Percentiles rank a stretch among this genome's conserved stretches.
Conservation (phyloP, 208 protist species). For the Leishmania mexicana region DNA sequence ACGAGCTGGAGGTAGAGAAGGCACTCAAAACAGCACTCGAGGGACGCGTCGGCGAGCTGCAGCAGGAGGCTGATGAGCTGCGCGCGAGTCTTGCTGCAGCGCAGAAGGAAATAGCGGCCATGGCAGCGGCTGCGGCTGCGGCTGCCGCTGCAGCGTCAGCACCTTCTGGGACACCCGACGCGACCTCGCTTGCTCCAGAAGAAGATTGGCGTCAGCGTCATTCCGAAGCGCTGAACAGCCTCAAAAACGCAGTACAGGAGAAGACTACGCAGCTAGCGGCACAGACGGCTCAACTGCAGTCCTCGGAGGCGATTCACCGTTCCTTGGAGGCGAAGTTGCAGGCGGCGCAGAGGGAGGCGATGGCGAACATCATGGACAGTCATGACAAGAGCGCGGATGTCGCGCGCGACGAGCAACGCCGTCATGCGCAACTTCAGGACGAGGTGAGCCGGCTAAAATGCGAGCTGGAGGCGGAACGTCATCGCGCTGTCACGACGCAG, state of each 20-base stretch:
- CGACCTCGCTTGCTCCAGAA: background rate
- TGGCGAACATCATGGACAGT: background rate
- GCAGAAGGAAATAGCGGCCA: background rate
- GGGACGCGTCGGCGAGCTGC: conserved; percentile 4
- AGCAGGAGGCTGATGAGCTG: background rate
- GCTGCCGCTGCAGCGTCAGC: background rate
- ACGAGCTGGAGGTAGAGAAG: conserved; percentile 13
- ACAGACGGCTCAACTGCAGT: conserved; percentile 11
- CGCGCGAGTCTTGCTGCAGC: background rate
- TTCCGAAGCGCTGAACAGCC: background rate
- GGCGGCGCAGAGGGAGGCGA: conserved; percentile 12
- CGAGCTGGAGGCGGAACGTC: background rate
- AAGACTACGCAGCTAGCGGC: background rate
- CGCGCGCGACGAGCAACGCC: background rate
- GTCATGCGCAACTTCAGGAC: background rate
- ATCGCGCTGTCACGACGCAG: background rate
- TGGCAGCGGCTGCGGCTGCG: background rate
- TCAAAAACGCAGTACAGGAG: background rate
- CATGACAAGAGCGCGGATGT: background rate
- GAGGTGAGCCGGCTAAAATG: background rate
- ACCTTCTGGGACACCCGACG: background rate
- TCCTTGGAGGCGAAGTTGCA: conserved; percentile 13
- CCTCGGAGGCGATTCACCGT: conserved; percentile 1
- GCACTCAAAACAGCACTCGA: background rate
- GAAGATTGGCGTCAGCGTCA: background rate